Evolutionary conservation across 441 rosid species (phyloP), one percentile per base, ranked within the genome.

Genomic region (Euphorbia corollata): DNA sequence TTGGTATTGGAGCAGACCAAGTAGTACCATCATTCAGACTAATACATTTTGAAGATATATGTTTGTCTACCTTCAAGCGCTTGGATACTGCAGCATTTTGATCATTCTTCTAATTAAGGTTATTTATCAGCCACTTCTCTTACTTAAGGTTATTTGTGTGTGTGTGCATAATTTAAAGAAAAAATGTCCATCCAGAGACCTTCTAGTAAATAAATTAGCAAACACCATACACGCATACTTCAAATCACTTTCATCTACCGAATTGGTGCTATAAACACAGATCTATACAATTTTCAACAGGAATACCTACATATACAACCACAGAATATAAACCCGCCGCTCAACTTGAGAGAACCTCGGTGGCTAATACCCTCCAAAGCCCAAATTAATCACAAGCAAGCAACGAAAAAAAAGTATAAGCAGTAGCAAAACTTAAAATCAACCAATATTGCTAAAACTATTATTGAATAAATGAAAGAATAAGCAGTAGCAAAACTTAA

Each of bases 11-110:
- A 64, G 75, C 61, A 74, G 71, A 67, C 96, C 89, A 86, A 34
- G 74, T 73, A 59, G 64, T 45, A 15, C 61, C 73, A 50, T 76
- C 70, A 55, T 59, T 70, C 39, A 32, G 64, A 71, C 20, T 47
- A 74, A 47, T 18, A 61, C 38, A 20, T 45, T 68, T 62, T 68
- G 76, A 45, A 68, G 68, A 54, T 68, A 62, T 58, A 59, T 67
- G 48, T 24, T 67, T 70, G 38, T 74, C 78, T 48, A 78, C 75
- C 80, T 83, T 89, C 66, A 84, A 64, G 48, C 81, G 83, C 77
- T 91, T 89, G 63, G 85, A 68, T 22, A 36, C 54, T 56, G 65
- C 39, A 65, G 30, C 68, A 53, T 50, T 79, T 59, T 74, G 69
- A 5, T 47, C 79, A 54, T 73, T 80, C n/a, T 68, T 63, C 57